These are phyloP conservation scores for Chlorella vulgaris DNA, from an alignment of 139 green algal genomes.

Conservation along the genomic window DNA sequence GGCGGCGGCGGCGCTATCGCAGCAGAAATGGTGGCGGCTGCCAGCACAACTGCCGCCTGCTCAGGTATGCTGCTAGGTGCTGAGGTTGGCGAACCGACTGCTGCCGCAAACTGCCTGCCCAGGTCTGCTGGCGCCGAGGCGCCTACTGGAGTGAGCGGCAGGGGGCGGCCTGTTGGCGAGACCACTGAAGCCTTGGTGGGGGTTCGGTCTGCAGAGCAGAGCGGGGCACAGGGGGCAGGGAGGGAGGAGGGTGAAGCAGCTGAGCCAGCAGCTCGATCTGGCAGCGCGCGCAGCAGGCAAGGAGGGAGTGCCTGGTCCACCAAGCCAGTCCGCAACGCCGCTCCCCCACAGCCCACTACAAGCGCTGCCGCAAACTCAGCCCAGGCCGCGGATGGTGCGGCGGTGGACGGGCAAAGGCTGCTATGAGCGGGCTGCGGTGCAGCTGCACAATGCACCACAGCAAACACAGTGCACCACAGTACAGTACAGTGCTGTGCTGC, in stretches of 20 bases:
- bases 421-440: too few species aligned
- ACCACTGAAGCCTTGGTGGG: conserved; percentile 19
- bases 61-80: background rate
- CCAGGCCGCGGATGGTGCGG: too few species aligned
- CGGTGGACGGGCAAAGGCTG: too few species aligned
- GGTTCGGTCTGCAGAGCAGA: conserved; percentile 13
- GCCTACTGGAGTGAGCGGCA: conserved; percentile 30
- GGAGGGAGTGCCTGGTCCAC: too few species aligned
- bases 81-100: background rate
- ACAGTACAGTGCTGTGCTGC: background rate
- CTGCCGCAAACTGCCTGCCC: conserved; percentile 4
- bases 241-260: background rate
- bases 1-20: background rate
- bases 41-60: background rate
- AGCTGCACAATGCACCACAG: background rate
- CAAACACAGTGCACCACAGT: background rate
- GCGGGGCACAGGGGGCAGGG: background rate
- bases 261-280: background rate
- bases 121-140: conserved; percentile 26
- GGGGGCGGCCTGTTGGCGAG: background rate
- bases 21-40: too few species aligned
- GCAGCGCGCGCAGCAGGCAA: background rate
- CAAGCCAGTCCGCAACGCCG: too few species aligned
- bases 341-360: too few species aligned
- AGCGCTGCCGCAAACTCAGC: too few species aligned